These are phyloP conservation scores for Saposhnikovia divaricata DNA, from an alignment of 129 eudicot genomes.

Conservation along the genomic window DNA sequence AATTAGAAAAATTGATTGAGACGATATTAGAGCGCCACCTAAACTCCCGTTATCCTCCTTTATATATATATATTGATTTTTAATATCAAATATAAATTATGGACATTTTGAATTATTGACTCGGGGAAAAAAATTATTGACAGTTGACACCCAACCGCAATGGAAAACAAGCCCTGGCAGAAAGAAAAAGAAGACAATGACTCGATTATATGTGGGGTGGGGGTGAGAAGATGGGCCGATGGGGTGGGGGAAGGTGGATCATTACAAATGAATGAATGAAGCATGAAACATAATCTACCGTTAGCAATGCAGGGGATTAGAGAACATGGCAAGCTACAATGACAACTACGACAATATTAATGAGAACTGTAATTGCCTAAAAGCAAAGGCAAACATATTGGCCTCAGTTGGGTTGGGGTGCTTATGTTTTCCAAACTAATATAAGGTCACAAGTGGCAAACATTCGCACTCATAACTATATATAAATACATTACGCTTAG, in stretches of 20 bases:
- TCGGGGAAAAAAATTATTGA: not conserved
- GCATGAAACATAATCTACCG: not conserved
- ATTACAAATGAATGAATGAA: not conserved
- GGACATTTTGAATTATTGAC: no score
- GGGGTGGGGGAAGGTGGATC: not conserved
- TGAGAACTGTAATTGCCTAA: not conserved
- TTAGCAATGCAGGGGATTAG: not conserved
- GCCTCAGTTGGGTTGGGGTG: not conserved
- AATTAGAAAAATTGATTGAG: no score
- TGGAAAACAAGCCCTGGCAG: not conserved
- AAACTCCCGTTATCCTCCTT: no score
- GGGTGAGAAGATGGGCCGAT: not conserved
- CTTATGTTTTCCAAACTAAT: not conserved
- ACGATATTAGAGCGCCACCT: no score
- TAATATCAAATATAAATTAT: no score
- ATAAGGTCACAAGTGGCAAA: not conserved
- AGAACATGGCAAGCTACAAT: slow-evolving; percentile 1
- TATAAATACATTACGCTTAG: no score
- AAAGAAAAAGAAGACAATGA: not conserved
- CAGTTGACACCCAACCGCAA: not conserved
- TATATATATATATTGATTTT: no score
- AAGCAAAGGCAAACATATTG: not conserved
- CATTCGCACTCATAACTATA: not conserved
- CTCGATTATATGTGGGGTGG: not conserved
- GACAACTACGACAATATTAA: not conserved